A percentile compares a stretch with the other conserved stretches of the same genome.
phyloP scores from a whole-genome alignment of 352 stramenopile species.

The Globisporangium acanthophoron region DNA sequence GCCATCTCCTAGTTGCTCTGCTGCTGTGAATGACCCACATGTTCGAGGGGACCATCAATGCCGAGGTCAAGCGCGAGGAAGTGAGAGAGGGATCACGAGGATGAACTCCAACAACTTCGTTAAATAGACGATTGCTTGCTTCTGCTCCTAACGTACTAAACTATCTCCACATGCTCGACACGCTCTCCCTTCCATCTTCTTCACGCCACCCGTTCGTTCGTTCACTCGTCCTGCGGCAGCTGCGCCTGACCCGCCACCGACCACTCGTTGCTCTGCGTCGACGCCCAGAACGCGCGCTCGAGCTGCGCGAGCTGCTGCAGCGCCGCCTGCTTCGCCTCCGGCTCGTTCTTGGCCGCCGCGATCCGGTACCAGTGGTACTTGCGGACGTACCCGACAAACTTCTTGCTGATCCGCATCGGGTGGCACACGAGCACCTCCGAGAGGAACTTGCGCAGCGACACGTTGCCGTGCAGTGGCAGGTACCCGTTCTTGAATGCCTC shows the following conservation, averaged over 20 bases:
- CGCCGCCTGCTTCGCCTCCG: constrained; percentile 12
- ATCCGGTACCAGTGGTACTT: constrained; percentile 61
- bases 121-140: too few species aligned
- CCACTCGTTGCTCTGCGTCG: constrained; percentile 14
- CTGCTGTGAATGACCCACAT: too few species aligned
- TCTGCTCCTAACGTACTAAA: too few species aligned
- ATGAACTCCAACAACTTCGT: too few species aligned
- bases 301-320: constrained; percentile 15
- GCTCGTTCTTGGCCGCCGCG: constrained; percentile 14
- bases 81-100: too few species aligned
- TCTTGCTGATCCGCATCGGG: constrained; percentile 1
- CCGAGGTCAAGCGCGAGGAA: too few species aligned
- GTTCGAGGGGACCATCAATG: too few species aligned
- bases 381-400: constrained; percentile 33
- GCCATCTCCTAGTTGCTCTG: too few species aligned
- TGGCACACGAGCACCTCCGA: constrained; percentile 1
- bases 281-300: constrained; percentile 20
- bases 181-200: too few species aligned
- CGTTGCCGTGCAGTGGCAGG: constrained; percentile 67
- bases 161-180: too few species aligned
- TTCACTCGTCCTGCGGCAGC: constrained; percentile 4
- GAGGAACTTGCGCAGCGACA: constrained; percentile 18
- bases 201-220: not conserved
- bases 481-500: constrained; percentile 71
- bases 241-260: not conserved